Evolutionary conservation across 768 basidiomycete genomes (phyloP).

Genomic region (Erythrobasidium yunnanense): DNA sequence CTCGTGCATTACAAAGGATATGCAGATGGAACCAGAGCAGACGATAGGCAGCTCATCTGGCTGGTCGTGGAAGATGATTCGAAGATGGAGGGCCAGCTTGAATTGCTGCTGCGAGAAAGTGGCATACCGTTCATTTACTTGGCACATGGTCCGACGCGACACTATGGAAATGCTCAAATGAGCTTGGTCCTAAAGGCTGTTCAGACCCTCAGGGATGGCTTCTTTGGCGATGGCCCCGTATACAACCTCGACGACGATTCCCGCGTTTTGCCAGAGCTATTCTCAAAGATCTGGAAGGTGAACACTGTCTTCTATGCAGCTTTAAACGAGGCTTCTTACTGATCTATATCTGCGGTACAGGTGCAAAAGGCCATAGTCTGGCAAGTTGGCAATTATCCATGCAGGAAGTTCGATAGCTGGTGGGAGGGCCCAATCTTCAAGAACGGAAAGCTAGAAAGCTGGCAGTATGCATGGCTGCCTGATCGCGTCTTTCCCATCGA

Average conservation of each 20-base stretch:
- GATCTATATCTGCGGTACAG: not conserved
- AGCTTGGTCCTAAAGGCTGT: slow-evolving; percentile 18
- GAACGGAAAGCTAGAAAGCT: slow-evolving; percentile 13
- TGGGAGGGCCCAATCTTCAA: slow-evolving; percentile 23
- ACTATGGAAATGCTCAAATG: slow-evolving; percentile 22
- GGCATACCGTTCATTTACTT: slow-evolving; percentile 11
- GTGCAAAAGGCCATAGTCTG: slow-evolving; percentile 17
- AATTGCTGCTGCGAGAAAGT: not conserved
- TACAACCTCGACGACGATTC: slow-evolving; percentile 18
- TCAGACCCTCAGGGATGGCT: slow-evolving; percentile 8
- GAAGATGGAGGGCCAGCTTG: slow-evolving; percentile 4
- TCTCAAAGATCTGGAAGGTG: slow-evolving; percentile 22
- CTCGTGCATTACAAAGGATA: not conserved
- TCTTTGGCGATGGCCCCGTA: slow-evolving; percentile 25
- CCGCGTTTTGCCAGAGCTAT: slow-evolving; percentile 11
- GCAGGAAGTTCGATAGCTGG: slow-evolving; percentile 1
- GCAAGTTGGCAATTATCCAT: slow-evolving; percentile 21
- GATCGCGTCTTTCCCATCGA: slow-evolving; percentile 25
- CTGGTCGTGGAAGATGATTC: slow-evolving; percentile 21
- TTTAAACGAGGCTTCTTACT: no score
- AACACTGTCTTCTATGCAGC: not conserved
- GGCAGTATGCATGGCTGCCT: slow-evolving; percentile 15
- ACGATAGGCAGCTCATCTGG: slow-evolving; percentile 16
- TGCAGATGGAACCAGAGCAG: slow-evolving; percentile 11
- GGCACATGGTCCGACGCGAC: slow-evolving; percentile 19